These are phyloP conservation scores for Sugiyamaella xylanicola DNA, from an alignment of 1,139 yeast genomes.

Conservation along the genomic window DNA sequence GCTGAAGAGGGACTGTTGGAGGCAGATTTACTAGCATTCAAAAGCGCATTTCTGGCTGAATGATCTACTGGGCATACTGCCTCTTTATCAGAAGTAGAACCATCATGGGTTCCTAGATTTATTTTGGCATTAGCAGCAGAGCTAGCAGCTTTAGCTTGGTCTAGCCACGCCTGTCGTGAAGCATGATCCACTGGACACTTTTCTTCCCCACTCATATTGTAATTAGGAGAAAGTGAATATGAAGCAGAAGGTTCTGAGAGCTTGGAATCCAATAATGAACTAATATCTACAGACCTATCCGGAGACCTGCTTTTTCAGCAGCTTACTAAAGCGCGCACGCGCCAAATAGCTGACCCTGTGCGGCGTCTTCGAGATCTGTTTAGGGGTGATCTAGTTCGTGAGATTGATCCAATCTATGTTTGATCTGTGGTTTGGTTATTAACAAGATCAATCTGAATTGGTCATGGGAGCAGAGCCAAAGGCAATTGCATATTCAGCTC, in stretches of 20 bases:
- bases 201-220: constrained; percentile 20
- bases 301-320: background rate
- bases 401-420: no score
- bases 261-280: no score
- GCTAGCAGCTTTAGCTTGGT: constrained; percentile 23
- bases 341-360: background rate
- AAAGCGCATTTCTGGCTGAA: constrained; percentile 55
- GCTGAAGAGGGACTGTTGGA: constrained; percentile 8
- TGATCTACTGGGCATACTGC: constrained; percentile 69
- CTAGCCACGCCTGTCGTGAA: constrained; percentile 34
- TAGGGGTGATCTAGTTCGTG: no score
- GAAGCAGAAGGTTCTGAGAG: no score
- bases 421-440: no score
- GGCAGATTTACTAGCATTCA: constrained; percentile 26
- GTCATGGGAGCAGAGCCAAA: constrained; percentile 11
- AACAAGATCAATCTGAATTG: no score
- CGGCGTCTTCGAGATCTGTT: no score
- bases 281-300: no score
- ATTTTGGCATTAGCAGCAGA: background rate
- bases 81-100: constrained; percentile 43
- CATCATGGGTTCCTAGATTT: constrained; percentile 16
- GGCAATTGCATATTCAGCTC: constrained; percentile 66
- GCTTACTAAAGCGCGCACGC: constrained; percentile 2
- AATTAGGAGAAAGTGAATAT: no score
- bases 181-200: constrained; percentile 43